Evolutionary conservation across 1,284 basidiomycete genomes (phyloP).

Genomic region (Cryptococcus wingfieldii): DNA sequence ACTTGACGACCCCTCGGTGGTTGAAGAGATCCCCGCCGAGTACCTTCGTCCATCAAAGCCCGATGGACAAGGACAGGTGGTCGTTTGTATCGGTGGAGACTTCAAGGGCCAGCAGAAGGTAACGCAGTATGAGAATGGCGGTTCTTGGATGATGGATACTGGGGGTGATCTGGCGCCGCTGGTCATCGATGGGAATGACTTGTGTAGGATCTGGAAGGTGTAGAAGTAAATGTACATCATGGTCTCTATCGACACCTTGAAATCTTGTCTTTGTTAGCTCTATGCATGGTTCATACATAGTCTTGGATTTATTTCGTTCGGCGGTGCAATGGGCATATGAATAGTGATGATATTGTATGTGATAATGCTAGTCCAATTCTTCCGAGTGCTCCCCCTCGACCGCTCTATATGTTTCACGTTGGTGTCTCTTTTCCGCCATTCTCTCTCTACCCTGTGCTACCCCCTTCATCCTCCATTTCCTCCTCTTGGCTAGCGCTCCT

Average conservation of each 20-base stretch:
- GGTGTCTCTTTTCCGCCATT: not conserved
- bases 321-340: too few species aligned
- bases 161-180: conserved; percentile 25
- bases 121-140: conserved; percentile 34
- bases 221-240: not conserved
- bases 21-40: conserved; percentile 37
- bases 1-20: conserved; percentile 20
- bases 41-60: conserved; percentile 36
- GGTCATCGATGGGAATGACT: conserved; percentile 29
- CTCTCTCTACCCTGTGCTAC: conserved; percentile 15
- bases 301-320: too few species aligned
- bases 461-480: conserved; percentile 28
- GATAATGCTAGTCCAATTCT: too few species aligned
- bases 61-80: conserved; percentile 34
- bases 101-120: conserved; percentile 36
- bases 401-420: too few species aligned
- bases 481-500: conserved; percentile 27
- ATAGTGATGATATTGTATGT: too few species aligned
- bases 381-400: too few species aligned
- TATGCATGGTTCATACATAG: too few species aligned
- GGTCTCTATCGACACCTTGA: too few species aligned
- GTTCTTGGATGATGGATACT: conserved; percentile 47
- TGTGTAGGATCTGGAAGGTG: conserved; percentile 42
- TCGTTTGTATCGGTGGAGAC: conserved; percentile 31
- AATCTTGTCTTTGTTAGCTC: too few species aligned